phyloP scores from a whole-genome alignment of 441 rosid genomes.

The Sinapis alba region DNA sequence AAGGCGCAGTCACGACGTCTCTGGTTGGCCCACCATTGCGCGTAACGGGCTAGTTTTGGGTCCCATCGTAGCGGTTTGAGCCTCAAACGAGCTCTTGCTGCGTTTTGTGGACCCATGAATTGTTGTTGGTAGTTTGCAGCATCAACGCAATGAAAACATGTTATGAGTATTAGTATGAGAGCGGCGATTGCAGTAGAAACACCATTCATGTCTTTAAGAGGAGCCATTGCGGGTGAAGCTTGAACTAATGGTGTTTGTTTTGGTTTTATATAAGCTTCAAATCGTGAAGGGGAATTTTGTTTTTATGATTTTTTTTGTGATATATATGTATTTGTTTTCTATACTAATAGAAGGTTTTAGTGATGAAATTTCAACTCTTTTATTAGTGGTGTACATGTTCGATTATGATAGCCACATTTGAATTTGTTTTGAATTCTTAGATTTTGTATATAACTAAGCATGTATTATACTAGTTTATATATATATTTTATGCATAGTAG shows the following conservation, averaged over 20 bases:
- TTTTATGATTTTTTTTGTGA: neutral
- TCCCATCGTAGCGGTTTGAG: conserved; percentile 57
- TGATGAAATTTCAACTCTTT: conserved; percentile 31
- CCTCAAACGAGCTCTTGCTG: conserved; percentile 47
- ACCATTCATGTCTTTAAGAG: conserved; percentile 9
- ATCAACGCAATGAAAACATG: conserved; percentile 22
- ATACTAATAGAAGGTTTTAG: neutral
- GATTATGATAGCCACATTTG: conserved; percentile 39
- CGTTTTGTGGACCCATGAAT: conserved; percentile 67
- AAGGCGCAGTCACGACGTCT: conserved; percentile 55
- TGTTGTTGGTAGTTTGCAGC: conserved; percentile 44
- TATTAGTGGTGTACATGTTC: conserved; percentile 45
- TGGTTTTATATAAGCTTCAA: conserved; percentile 28
- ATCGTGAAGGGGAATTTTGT: neutral
- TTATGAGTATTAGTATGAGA: conserved; percentile 18
- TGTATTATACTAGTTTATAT: conserved; percentile 14
- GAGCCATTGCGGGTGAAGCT: conserved; percentile 37
- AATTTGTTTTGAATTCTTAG: conserved; percentile 31
- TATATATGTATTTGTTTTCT: neutral
- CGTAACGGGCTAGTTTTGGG: conserved; percentile 46
- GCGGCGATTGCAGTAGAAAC: conserved; percentile 21
- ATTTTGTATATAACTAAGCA: conserved; percentile 25
- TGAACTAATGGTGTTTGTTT: conserved; percentile 5
- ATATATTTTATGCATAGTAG: conserved; percentile 37
- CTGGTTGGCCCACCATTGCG: conserved; percentile 54